Evolutionary conservation across 441 rosid species (phyloP).

Genomic region (Croton setiger): DNA sequence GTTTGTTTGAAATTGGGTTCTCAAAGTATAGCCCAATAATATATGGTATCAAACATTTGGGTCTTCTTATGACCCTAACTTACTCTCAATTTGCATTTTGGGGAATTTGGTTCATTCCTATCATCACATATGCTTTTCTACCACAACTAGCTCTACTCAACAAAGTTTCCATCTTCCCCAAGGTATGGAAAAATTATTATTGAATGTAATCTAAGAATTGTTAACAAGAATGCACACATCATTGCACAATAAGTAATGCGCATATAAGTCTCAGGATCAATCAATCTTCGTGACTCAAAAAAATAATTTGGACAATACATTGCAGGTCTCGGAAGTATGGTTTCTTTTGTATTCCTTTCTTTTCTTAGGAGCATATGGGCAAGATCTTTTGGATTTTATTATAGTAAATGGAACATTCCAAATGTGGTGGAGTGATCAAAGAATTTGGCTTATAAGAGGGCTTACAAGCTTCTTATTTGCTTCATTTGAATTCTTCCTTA

Average conservation of each 20-base stretch:
- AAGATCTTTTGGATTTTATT: conserved; percentile 42
- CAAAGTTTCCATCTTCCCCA: conserved; percentile 45
- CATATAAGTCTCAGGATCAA: too few species aligned
- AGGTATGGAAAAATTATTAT: conserved; percentile 29
- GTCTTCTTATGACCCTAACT: conserved; percentile 32
- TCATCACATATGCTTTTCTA: conserved; percentile 42
- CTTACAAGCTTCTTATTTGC: too few species aligned
- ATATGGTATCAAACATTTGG: conserved; percentile 37
- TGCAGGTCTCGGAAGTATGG: conserved; percentile 57
- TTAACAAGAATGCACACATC: too few species aligned
- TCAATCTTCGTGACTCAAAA: too few species aligned
- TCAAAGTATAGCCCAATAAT: conserved; percentile 41
- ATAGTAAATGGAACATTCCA: conserved; percentile 37
- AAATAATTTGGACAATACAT: background rate
- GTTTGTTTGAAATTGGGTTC: conserved; percentile 45
- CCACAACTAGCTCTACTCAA: conserved; percentile 56
- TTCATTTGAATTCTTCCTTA: too few species aligned
- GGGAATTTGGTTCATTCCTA: conserved; percentile 46
- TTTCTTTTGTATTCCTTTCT: conserved; percentile 53
- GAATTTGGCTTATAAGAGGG: conserved; percentile 61
- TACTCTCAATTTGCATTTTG: conserved; percentile 44
- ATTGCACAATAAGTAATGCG: too few species aligned
- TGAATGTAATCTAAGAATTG: too few species aligned
- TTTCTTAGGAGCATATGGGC: conserved; percentile 53
- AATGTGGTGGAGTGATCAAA: conserved; percentile 75